phyloP scores from a whole-genome alignment of 108 stramenopile genomes.

The Skeletonema grethae region DNA sequence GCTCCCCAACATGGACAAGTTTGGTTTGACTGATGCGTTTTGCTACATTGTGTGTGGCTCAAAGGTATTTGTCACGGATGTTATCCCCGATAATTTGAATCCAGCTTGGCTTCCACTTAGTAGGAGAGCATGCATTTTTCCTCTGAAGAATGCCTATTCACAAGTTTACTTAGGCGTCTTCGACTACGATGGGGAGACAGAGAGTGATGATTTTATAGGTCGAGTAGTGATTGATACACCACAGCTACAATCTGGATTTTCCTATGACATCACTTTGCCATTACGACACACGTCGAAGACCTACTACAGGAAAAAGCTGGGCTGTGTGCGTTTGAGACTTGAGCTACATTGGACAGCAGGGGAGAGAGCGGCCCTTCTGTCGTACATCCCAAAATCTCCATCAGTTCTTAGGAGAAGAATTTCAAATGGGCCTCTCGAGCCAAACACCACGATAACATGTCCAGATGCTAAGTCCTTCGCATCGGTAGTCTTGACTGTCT shows the following conservation, averaged over 20 bases:
- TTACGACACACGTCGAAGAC: conserved; percentile 52
- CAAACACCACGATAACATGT: conserved; percentile 44
- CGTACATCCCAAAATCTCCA: conserved; percentile 49
- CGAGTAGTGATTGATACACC: conserved; percentile 54
- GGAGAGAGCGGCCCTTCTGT: conserved; percentile 58
- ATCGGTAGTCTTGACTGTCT: conserved; percentile 57
- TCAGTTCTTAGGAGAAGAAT: conserved; percentile 2
- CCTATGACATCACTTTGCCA: conserved; percentile 64
- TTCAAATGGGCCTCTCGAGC: not conserved
- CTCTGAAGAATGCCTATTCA: conserved; percentile 58
- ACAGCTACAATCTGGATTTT: conserved; percentile 19
- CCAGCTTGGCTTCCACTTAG: conserved; percentile 61
- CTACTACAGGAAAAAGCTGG: conserved; percentile 50
- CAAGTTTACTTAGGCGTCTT: conserved; percentile 60
- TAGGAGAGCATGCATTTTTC: conserved; percentile 62
- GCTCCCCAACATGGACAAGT: conserved; percentile 58
- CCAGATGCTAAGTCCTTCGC: conserved; percentile 59
- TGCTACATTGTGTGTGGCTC: conserved; percentile 65
- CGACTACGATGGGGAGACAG: conserved; percentile 57
- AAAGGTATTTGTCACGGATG: conserved; percentile 64
- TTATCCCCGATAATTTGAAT: conserved; percentile 48
- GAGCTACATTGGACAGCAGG: conserved; percentile 47
- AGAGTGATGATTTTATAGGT: conserved; percentile 71
- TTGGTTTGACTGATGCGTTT: conserved; percentile 69
- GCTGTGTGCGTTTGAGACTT: conserved; percentile 60